Evolutionary conservation across 169 alveolate genomes (phyloP).

Genomic region (Cyclospora cayetanensis): DNA sequence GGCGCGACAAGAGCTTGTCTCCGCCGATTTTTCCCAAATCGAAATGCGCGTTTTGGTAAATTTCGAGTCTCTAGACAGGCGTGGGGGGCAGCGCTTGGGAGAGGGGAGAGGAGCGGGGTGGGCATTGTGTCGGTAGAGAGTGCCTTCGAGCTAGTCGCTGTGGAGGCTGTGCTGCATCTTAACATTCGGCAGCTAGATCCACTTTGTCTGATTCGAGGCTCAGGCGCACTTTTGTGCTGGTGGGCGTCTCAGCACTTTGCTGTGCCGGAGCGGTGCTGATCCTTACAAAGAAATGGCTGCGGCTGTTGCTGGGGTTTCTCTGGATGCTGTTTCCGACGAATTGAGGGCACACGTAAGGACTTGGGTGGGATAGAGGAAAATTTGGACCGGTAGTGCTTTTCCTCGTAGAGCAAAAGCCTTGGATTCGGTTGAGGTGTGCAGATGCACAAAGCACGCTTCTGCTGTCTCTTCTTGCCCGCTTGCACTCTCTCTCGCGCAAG

Average conservation of each 20-base stretch:
- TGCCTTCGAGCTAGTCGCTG: too few species aligned
- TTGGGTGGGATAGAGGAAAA: too few species aligned
- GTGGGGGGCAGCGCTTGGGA: too few species aligned
- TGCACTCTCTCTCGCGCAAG: not conserved
- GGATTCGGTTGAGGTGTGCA: not conserved
- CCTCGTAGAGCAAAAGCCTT: not conserved
- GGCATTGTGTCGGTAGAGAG: too few species aligned
- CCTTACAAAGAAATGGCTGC: slow-evolving; percentile 71
- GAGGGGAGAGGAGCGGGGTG: too few species aligned
- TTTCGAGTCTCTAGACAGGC: too few species aligned
- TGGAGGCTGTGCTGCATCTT: too few species aligned
- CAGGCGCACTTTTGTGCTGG: slow-evolving; percentile 56
- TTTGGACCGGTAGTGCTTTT: too few species aligned
- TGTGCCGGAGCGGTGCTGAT: slow-evolving; percentile 13
- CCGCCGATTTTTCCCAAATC: slow-evolving; percentile 68
- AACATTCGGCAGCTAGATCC: too few species aligned
- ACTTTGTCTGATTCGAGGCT: not conserved
- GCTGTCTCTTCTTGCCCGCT: not conserved
- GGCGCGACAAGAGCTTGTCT: slow-evolving; percentile 19
- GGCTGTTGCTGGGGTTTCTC: not conserved
- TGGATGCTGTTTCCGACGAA: slow-evolving; percentile 3
- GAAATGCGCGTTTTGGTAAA: slow-evolving; percentile 67
- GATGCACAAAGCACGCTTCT: not conserved
- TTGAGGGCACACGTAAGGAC: slow-evolving; percentile 19
- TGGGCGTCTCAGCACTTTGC: not conserved